Conservation (phyloP, 1,284 basidiomycete species). For the Pterulicium gracile region DNA sequence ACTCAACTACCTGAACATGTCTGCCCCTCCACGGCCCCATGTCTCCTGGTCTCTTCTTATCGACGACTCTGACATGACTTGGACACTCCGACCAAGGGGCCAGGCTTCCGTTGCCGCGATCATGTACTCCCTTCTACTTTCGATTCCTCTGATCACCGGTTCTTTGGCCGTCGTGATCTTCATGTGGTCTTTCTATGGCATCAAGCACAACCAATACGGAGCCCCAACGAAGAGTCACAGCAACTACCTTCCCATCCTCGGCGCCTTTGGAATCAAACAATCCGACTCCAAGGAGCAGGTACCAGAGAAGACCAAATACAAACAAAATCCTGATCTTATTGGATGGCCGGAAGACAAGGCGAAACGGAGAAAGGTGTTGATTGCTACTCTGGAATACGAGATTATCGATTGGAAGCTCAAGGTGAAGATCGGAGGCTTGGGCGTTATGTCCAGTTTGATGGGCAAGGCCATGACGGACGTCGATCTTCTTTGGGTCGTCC, state of each 20-base stretch:
- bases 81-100: constrained; percentile 74
- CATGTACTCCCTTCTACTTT: constrained; percentile 73
- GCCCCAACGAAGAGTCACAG: constrained; percentile 61
- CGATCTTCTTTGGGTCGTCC: constrained; percentile 85
- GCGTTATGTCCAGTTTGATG: constrained; percentile 95
- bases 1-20: constrained; percentile 84
- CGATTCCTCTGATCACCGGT: constrained; percentile 79
- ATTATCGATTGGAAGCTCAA: constrained; percentile 94
- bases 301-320: constrained; percentile 50
- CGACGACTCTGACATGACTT: constrained; percentile 67
- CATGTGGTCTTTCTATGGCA: constrained; percentile 93
- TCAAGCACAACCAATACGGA: constrained; percentile 88
- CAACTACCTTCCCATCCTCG: constrained; percentile 71
- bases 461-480: constrained; percentile 95
- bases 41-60: constrained; percentile 78
- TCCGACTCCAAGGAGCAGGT: constrained; percentile 46
- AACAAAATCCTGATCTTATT: constrained; percentile 55
- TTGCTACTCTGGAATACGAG: constrained; percentile 88
- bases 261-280: constrained; percentile 50
- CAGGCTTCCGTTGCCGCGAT: constrained; percentile 70
- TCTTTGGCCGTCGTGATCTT: constrained; percentile 75
- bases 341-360: constrained; percentile 89
- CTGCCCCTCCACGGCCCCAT: constrained; percentile 70
- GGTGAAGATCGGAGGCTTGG: constrained; percentile 92
- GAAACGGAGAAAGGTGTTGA: constrained; percentile 83